Base-by-base conservation (phyloP, 805 yeast genomes). In the Ogataea glucozyma region DNA sequence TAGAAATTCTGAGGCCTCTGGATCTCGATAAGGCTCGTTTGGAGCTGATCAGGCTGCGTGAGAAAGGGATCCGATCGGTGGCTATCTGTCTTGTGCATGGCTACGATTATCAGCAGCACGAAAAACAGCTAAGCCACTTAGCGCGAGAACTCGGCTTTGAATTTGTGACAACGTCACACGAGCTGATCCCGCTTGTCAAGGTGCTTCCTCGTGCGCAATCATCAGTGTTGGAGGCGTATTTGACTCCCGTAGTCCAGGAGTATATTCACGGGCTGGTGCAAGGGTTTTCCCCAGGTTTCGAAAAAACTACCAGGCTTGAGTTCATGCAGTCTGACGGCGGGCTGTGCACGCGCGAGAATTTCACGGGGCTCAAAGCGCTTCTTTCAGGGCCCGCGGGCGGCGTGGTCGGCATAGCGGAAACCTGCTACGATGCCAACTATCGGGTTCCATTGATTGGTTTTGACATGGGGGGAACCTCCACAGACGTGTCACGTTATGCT, bases 301-400 rank as follows among this genome's bases (percentile, higher is more conserved):
- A 46, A 23, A 21, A 43, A 21, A 35, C 46, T 26, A 64, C 67
- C 5, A 56, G 65, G 41, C 70, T 76, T 40, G 70, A 74, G 47
- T 76, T 76, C 58, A 76, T 76, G 82, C 80, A 75, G 54, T 70
- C 76, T 9, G 77, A 76, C 58, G 82, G 82, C 30, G 82, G 82
- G 8, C 62, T 76, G 34, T 72, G 75, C 47, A 73, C 74, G 7
- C 73, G 76, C 66, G 69, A 72, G 43, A 69, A 72, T 41, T 76
- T 76, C 54, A 70, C 78, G 6, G 82, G 82, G 4, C 60, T 76
- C 41, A 68, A 71, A 48, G 75, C 81, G 6, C 67, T 76, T 22
- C 62, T 76, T 23, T 75, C 80, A 2, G 82, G 82, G 5, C 82
- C 82, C 2, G 82, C 81, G 31, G 82, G 82, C 31, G 82, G 82